Evolutionary conservation across 2,329 filamentous ascomycete species (phyloP), one percentile per base, ranked within the genome.

Genomic region (Fusarium globosum): DNA sequence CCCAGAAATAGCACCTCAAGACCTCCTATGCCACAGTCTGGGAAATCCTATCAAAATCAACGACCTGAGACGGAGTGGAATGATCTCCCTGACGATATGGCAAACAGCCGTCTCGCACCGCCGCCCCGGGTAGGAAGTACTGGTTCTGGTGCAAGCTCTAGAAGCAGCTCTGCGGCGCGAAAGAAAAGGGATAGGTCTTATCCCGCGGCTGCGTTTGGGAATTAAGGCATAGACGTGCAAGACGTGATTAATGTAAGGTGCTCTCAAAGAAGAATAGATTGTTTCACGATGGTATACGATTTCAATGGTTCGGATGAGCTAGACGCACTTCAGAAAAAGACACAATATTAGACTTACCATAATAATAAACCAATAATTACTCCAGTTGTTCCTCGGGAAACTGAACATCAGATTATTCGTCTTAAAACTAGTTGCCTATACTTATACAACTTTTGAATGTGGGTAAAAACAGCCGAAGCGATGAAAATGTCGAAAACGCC

Each of bases 51-150:
- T 79, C 90, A 91, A 79, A 91, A 88, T 66, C 80, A 84, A 73
- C 85, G 89, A 12, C 87, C 90, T 6, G 86, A 88, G 26, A 88
- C 82, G 36, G 90, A 92, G 77, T 92, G 90, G 90, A 92, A 92
- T 80, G 90, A 92, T 77, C 77, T 92, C 15, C 90, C 90, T 1
- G 83, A 85, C 15, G 90, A 92, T 58, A 90, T 91, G 88, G 80
- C 87, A 16, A 77, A 80, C 26, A 65, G 79, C 7, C 73, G 81
- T 43, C 77, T 79, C n/a, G 76, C 61, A 15, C 79, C 76, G 67
- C 80, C 75, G 59, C 80, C 74, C 9, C 75, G 76, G 48, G 80
- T 65, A 59, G 80, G 81, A 43, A 80, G 82, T 48, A 70, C 79
- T 4, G 78, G 72, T 1, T 87, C 86, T 6, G 81, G 80, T 26